Percentiles rank a stretch among this genome's conserved stretches.
phyloP scores from a whole-genome alignment of 192 early-diverging fungal genomes.

The Entrophospora sp. region DNA sequence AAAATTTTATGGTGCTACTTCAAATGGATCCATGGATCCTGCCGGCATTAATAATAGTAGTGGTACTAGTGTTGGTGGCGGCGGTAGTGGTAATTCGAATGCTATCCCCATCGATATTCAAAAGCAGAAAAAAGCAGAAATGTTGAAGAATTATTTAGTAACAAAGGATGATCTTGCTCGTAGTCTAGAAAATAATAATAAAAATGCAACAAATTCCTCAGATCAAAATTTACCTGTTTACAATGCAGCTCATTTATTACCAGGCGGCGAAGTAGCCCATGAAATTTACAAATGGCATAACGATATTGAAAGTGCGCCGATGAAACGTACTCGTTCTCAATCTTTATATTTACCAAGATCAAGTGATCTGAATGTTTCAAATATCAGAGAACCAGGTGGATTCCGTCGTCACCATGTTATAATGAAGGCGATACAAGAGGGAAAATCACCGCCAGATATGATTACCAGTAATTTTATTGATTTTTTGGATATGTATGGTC shows the following conservation, averaged over 20 bases:
- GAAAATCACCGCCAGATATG: slow-evolving; percentile 55
- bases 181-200: too few relatives aligned
- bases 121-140: too few relatives aligned
- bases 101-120: too few relatives aligned
- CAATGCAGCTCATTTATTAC: slow-evolving; percentile 51
- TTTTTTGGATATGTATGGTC: slow-evolving; percentile 86
- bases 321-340: slow-evolving; percentile 37
- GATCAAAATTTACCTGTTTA: too few relatives aligned
- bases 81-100: too few relatives aligned
- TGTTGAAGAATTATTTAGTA: too few relatives aligned
- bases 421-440: slow-evolving; percentile 57
- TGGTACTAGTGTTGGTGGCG: too few relatives aligned
- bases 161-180: too few relatives aligned
- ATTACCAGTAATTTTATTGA: slow-evolving; percentile 91
- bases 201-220: too few relatives aligned
- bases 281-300: slow-evolving; percentile 88
- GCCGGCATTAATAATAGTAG: too few relatives aligned
- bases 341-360: slow-evolving; percentile 46
- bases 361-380: slow-evolving; percentile 44
- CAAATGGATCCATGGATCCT: too few relatives aligned
- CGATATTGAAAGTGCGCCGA: slow-evolving; percentile 45
- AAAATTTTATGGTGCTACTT: too few relatives aligned
- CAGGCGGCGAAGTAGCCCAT: slow-evolving; percentile 72
- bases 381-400: slow-evolving; percentile 72
- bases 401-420: slow-evolving; percentile 83